Conservation (phyloP, 2,329 filamentous ascomycete species). For the Teratosphaeria pseudoeucalypti region DNA sequence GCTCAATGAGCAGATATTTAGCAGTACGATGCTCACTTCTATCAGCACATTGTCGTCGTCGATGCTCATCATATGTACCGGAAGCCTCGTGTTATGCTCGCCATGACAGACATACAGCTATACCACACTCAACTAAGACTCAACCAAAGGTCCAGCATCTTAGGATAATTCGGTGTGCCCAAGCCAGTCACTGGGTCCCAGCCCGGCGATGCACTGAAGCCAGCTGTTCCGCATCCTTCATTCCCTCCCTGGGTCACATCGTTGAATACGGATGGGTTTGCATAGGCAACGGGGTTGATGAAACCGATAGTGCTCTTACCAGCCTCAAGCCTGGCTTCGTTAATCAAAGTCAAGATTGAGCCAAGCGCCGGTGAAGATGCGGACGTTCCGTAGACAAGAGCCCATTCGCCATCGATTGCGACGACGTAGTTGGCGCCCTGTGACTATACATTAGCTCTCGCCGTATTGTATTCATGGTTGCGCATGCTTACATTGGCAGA, state of each 20-base stretch:
- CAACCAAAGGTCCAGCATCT: conserved; percentile 12
- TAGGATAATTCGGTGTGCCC: conserved; percentile 14
- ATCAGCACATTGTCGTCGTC: too few species aligned
- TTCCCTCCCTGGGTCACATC: conserved; percentile 32
- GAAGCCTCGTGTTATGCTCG: not conserved
- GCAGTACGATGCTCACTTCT: too few species aligned
- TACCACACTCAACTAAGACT: conserved; percentile 3
- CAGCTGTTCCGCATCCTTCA: not conserved
- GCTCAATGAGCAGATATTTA: too few species aligned
- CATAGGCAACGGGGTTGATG: conserved; percentile 36
- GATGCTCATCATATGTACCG: too few species aligned
- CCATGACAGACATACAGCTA: not conserved
- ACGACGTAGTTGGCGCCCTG: conserved; percentile 28
- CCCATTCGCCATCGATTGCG: conserved; percentile 34
- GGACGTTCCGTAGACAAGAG: conserved; percentile 41
- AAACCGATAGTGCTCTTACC: conserved; percentile 33
- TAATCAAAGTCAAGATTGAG: conserved; percentile 38
- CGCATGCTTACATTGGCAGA: conserved; percentile 6
- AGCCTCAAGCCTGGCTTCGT: conserved; percentile 26
- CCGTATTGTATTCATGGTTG: not conserved
- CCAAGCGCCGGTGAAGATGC: conserved; percentile 41
- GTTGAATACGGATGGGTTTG: conserved; percentile 30
- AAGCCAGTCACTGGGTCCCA: conserved; percentile 19
- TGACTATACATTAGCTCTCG: conserved; percentile 4
- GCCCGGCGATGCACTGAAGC: not conserved